These are phyloP conservation scores for Albophoma yamanashiensis DNA, from an alignment of 2,329 filamentous ascomycete species.

Conservation along the genomic window DNA sequence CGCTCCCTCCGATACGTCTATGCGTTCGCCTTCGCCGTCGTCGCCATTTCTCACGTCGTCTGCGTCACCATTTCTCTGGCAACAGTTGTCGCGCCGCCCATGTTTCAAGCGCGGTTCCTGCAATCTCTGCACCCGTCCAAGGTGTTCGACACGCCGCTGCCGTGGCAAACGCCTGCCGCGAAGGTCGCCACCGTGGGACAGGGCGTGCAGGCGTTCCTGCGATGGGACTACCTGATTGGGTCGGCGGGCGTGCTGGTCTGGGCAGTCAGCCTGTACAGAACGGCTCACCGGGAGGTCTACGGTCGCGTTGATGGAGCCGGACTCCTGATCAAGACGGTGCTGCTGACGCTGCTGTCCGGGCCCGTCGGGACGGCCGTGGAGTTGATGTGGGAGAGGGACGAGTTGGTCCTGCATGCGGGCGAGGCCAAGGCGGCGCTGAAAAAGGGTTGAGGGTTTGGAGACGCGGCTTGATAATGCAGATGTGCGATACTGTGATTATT, in stretches of 20 bases:
- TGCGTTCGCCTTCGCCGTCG: not conserved
- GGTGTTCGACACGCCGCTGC: conserved; percentile 6
- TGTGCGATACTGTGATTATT: not conserved
- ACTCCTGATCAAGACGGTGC: not conserved
- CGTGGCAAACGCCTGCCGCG: conserved; percentile 5
- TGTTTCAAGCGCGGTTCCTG: conserved; percentile 4
- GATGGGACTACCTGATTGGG: conserved; percentile 10
- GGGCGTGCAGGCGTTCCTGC: conserved; percentile 7
- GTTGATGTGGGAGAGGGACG: conserved; percentile 11
- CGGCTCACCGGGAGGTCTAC: not conserved
- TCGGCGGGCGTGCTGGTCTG: conserved; percentile 8
- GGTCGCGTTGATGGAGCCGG: not conserved
- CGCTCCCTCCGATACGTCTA: not conserved
- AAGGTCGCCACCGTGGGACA: conserved; percentile 6
- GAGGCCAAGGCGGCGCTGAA: not conserved
- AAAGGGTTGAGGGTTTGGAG: not conserved
- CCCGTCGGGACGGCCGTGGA: conserved; percentile 8
- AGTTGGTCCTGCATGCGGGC: not conserved
- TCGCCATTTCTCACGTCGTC: not conserved
- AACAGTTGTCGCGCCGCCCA: conserved; percentile 2
- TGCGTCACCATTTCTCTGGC: not conserved
- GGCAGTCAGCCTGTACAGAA: conserved; percentile 5
- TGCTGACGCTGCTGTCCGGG: conserved; percentile 5
- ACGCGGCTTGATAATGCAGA: not conserved
- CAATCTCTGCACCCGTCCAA: conserved; percentile 6